A percentile compares a stretch with the other conserved stretches of the same genome.
Evolutionary conservation across 139 green algal genomes (phyloP).

Genomic region (Desmodesmus armatus): DNA sequence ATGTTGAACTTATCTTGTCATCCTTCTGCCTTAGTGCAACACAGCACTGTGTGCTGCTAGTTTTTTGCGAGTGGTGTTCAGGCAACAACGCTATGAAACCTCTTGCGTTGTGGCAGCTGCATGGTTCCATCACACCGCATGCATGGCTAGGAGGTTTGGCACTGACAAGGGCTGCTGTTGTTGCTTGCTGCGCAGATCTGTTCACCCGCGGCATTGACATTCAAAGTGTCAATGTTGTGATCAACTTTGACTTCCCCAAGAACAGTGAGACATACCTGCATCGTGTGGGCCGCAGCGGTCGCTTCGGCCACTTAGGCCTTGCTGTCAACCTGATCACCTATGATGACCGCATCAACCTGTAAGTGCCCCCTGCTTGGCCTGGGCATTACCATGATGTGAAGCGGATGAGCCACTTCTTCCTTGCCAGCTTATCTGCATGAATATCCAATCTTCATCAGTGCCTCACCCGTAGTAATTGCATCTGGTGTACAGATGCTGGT

Average conservation of each 20-base stretch:
- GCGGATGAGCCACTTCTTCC: too few relatives aligned
- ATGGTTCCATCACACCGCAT: too few relatives aligned
- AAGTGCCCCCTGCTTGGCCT: conserved; percentile 11
- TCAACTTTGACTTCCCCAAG: conserved; percentile 99
- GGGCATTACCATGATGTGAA: background rate
- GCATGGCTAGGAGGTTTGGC: too few relatives aligned
- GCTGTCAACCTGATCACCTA: conserved; percentile 97
- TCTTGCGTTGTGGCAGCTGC: too few relatives aligned
- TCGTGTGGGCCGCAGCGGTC: conserved; percentile 94
- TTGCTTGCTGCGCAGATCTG: conserved; percentile 81
- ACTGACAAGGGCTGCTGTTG: background rate
- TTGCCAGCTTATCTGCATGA: too few relatives aligned
- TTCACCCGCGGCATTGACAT: conserved; percentile 99
- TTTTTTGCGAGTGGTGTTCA: too few relatives aligned
- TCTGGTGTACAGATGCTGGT: too few relatives aligned
- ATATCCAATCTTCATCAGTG: too few relatives aligned
- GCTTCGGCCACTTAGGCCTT: conserved; percentile 99
- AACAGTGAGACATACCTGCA: conserved; percentile 99
- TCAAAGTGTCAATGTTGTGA: conserved; percentile 97
- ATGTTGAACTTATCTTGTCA: background rate
- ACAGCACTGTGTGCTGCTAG: too few relatives aligned
- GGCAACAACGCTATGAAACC: too few relatives aligned
- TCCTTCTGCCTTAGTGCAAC: background rate
- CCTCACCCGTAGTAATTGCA: too few relatives aligned
- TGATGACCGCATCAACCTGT: conserved; percentile 98